A percentile compares a stretch with the other conserved stretches of the same genome.
These are phyloP conservation scores for Cercospora berteroae DNA, from an alignment of 2,329 filamentous ascomycete genomes.

Conservation along the genomic window DNA sequence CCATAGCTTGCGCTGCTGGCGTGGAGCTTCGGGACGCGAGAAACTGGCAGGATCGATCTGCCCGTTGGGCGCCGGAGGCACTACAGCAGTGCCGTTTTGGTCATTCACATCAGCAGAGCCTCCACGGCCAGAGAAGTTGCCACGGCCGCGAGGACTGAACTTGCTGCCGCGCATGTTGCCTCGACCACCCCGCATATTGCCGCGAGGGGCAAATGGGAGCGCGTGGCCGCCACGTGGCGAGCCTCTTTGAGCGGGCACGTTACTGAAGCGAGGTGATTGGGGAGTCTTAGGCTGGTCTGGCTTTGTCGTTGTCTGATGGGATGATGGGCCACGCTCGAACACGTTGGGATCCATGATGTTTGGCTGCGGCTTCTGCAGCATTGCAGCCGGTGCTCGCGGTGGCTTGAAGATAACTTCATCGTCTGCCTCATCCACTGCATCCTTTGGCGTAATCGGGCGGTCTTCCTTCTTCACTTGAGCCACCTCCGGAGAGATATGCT, in stretches of 20 bases:
- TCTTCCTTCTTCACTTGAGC: slow-evolving; percentile 1
- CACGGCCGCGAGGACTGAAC: slow-evolving; percentile 21
- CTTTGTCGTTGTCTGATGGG: slow-evolving; percentile 6
- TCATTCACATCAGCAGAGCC: slow-evolving; percentile 15
- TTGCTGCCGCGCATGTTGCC: slow-evolving; percentile 30
- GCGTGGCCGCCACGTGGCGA: slow-evolving; percentile 23
- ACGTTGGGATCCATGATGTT: slow-evolving; percentile 50
- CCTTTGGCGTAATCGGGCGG: slow-evolving; percentile 8
- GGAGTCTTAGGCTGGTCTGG: slow-evolving; percentile 15
- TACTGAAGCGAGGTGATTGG: slow-evolving; percentile 21
- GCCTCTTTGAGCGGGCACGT: slow-evolving; percentile 14
- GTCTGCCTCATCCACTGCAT: slow-evolving; percentile 15
- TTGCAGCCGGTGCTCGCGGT: slow-evolving; percentile 35
- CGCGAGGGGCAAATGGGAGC: slow-evolving; percentile 25
- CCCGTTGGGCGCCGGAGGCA: slow-evolving; percentile 14
- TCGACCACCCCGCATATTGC: slow-evolving; percentile 25
- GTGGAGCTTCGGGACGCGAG: slow-evolving; percentile 33
- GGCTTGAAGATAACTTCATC: slow-evolving; percentile 32
- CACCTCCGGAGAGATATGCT: background rate
- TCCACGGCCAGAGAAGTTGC: slow-evolving; percentile 26
- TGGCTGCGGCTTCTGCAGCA: slow-evolving; percentile 30
- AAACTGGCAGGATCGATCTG: slow-evolving; percentile 43
- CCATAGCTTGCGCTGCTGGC: slow-evolving; percentile 38
- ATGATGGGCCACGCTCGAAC: slow-evolving; percentile 43
- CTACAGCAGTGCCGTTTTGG: slow-evolving; percentile 10